Base-by-base conservation (phyloP, 139 green algal species). In the Chlorella sp. region DNA sequence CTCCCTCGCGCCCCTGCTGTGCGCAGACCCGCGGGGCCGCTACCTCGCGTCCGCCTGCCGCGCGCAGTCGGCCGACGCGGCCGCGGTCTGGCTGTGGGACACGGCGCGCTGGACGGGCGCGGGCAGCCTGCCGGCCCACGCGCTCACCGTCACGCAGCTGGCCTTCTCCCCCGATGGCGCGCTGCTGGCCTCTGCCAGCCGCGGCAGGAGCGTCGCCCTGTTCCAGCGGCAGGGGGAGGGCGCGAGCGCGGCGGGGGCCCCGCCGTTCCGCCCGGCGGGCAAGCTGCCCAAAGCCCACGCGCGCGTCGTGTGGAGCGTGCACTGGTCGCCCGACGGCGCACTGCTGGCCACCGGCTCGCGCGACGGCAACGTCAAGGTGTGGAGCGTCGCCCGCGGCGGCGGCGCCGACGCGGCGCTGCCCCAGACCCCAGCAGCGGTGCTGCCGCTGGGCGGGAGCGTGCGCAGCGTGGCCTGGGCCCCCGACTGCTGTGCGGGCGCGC, bases 61-160 rank as follows among this genome's bases (percentile, higher is more conserved):
- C 46, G 91, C 89, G 7, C 90, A 95, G 82, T 81, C 79, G 27
- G 67, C 33, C 12, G 63, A 64, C 36, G 72, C 67, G 19, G 73
- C 93, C 0, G 84, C 75, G 19, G 82, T 97, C 42, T 93, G 89
- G 83, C 55, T 96, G 51, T 96, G 93, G 93, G 83, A 93, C 78
- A 90, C 79, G 1, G 19, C 58, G 25, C 79, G 45, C 1, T 97
- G 91, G 90, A 63, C 48, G 6, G 51, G 73, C 17, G 53, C 76
- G 27, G 79, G 61, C 8, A 33, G 76, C 66, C 80, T 92, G 62
- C 65, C 80, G 25, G 91, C 85, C 2, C 95, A 98, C 87, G 92
- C 84, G 11, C 85, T 99, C 35, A 98, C 96, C 1, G 92, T 98
- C 5, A 98, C 94, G 8, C 90, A 97, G 85, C 80, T 99, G 64